A percentile compares a stretch with the other conserved stretches of the same genome.
Evolutionary conservation across 2,329 filamentous ascomycete species (phyloP).

Genomic region (Diplocarpon mali): DNA sequence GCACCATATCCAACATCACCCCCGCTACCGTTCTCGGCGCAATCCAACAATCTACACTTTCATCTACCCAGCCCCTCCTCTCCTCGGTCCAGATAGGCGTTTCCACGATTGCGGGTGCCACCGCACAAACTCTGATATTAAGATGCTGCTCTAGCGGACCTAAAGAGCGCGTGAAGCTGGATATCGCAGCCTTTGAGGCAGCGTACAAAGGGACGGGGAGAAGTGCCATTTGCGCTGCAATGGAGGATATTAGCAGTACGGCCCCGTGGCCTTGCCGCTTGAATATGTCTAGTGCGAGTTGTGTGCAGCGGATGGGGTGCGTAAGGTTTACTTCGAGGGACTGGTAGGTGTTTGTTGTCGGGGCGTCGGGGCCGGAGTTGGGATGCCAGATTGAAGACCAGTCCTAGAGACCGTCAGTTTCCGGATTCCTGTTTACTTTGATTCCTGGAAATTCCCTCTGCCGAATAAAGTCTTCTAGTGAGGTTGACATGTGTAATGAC

Average conservation of each 20-base stretch:
- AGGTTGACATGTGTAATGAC: not conserved
- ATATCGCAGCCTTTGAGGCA: constrained; percentile 36
- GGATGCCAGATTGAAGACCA: constrained; percentile 36
- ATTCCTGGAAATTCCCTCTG: not conserved
- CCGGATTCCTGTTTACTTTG: not conserved
- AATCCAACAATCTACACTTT: constrained; percentile 31
- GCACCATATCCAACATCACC: constrained; percentile 32
- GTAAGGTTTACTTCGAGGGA: constrained; percentile 38
- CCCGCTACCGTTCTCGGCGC: constrained; percentile 31
- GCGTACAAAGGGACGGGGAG: constrained; percentile 33
- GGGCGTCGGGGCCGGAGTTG: constrained; percentile 26
- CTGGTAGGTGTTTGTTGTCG: constrained; percentile 26
- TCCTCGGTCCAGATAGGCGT: constrained; percentile 14
- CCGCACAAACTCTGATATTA: constrained; percentile 31
- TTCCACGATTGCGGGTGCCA: constrained; percentile 33
- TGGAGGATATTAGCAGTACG: constrained; percentile 34
- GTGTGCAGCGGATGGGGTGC: constrained; percentile 39
- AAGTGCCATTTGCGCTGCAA: constrained; percentile 32
- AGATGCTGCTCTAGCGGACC: constrained; percentile 15
- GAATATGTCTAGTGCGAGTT: constrained; percentile 38
- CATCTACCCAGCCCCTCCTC: constrained; percentile 7
- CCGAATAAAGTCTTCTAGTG: not conserved
- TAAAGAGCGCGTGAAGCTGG: constrained; percentile 32
- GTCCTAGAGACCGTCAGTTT: constrained; percentile 8
- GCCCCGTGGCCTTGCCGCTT: constrained; percentile 20